Percentiles rank a stretch among this genome's conserved stretches.
These are phyloP conservation scores for Penicillium fimorum DNA, from an alignment of 495 filamentous ascomycete genomes.

Conservation along the genomic window DNA sequence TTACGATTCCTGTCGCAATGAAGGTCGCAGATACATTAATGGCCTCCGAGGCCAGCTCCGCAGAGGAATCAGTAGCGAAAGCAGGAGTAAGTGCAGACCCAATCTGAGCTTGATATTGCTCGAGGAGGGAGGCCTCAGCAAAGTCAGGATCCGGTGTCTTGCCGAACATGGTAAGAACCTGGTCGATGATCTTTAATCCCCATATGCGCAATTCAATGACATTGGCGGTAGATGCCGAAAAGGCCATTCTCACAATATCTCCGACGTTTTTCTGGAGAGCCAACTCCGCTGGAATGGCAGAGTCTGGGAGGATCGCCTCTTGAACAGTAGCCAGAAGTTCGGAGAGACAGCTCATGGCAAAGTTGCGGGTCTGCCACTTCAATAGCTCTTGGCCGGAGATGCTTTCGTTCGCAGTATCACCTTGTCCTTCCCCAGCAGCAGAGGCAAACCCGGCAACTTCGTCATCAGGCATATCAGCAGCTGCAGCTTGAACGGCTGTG, in stretches of 20 bases:
- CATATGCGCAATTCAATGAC: constrained; percentile 86
- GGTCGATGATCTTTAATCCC: constrained; percentile 89
- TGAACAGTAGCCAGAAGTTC: constrained; percentile 74
- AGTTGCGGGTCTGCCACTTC: constrained; percentile 93
- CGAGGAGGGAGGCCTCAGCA: constrained; percentile 87
- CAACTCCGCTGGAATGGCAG: constrained; percentile 66
- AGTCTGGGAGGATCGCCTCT: constrained; percentile 68
- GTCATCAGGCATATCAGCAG: constrained; percentile 84
- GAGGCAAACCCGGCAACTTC: constrained; percentile 93
- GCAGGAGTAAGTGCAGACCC: constrained; percentile 94
- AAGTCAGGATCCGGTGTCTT: constrained; percentile 96
- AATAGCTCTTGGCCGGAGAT: constrained; percentile 79
- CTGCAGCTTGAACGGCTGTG: constrained; percentile 49
- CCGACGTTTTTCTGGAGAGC: constrained; percentile 81
- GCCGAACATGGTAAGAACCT: constrained; percentile 92
- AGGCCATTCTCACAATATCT: constrained; percentile 95
- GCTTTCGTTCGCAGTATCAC: constrained; percentile 58
- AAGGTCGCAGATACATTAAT: constrained; percentile 98
- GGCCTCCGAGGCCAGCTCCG: constrained; percentile 89
- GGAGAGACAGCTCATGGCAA: constrained; percentile 88
- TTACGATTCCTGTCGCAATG: constrained; percentile 95
- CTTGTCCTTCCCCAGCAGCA: constrained; percentile 60
- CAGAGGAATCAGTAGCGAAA: constrained; percentile 93
- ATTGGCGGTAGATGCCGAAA: constrained; percentile 92
- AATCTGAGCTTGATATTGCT: constrained; percentile 98